Base-by-base conservation (phyloP, 202 grass and related monocot species). In the Saccharum hybrid region DNA sequence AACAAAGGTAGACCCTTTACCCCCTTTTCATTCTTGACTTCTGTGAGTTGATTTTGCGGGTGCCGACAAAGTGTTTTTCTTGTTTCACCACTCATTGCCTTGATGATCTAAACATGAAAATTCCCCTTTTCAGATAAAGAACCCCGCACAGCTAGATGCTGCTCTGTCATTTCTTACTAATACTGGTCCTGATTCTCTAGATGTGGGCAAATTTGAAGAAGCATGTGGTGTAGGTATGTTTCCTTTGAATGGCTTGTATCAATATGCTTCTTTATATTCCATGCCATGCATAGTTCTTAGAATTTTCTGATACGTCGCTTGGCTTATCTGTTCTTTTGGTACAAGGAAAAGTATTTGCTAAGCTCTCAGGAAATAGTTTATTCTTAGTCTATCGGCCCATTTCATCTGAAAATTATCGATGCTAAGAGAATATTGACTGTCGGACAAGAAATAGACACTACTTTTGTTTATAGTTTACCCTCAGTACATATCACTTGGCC, bases 151-250 rank as follows among this genome's bases (percentile, higher is more conserved):
- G 68, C 84, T 98, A 48, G 93, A 98, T 92, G 90, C 91, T 76
- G 85, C 91, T 41, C 67, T 95, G 22, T 70, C 87, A 81, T 94
- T 88, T 88, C 87, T 98, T 85, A 72, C 77, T 6, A 91, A 87
- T 66, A 46, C 81, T 60, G 96, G 96, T 36, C 85, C 83, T 41
- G 96, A 98, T 75, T 66, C 89, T 82, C 93, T 98, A 23, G 72
- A 88, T 72, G 41, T 80, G 18, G 80, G 66, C 37, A 88, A 82
- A 23, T 96, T 98, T 90, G 96, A 98, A 86, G 92, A 98, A 88
- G 85, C 87, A 28, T 98, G 89, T 84, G 96, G 96, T 74, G 83
- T 95, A 84, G 96, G 96, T 98, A 87, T 73, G 79, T 36, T 85
- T 78, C 3, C 30, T 87, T 13, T 61, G 11, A 36, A 66, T 16